Evolutionary conservation across 2,329 filamentous ascomycete species (phyloP), one percentile per base, ranked within the genome.

Genomic region (Epichloe hybrida): DNA sequence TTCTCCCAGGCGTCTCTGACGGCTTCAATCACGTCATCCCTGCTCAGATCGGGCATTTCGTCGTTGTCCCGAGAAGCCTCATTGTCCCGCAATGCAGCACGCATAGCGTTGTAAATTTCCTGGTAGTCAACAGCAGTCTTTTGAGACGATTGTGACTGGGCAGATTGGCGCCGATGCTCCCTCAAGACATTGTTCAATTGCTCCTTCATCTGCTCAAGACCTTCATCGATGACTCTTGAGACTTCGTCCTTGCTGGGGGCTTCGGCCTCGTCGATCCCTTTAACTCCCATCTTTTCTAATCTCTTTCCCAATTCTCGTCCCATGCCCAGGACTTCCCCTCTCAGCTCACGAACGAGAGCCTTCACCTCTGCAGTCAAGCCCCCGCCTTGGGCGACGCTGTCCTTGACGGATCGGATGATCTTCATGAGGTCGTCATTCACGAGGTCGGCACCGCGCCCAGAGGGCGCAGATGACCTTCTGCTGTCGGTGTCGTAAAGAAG

Each of bases 241-340:
- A 96, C 67, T 57, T 95, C 86, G 27, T 84, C 80, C 52, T 80
- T 80, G 50, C 77, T 77, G 3, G 74, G 73, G 1, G 72, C 69
- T 50, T 76, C 76, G 1, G 69, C 64, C 39, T 74, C 72, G 38
- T 70, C 71, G 27, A 70, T 65, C 13, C 66, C 61, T 48, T 75
- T 69, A 44, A 62, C 65, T 31, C 69, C 72, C 9, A 81, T 76
- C 54, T 88, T 81, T 54, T 93, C 87, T n/a, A 97, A 76, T 57
- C 89, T 85, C 51, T 88, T 84, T 40, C 86, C 89, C 46, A 97
- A 80, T 57, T 96, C 89, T 51, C 91, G 79, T 4, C 91, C 91
- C 90, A 96, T 96, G 3, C 89, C 90, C 4, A 96, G 75, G 8
- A 97, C 89, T 63, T 97, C 91, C 3, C 89, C 90, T 21, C 91